A percentile compares a stretch with the other conserved stretches of the same genome.
These are phyloP conservation scores for Candida sanyiensis DNA, from an alignment of 805 yeast species.

Conservation along the genomic window DNA sequence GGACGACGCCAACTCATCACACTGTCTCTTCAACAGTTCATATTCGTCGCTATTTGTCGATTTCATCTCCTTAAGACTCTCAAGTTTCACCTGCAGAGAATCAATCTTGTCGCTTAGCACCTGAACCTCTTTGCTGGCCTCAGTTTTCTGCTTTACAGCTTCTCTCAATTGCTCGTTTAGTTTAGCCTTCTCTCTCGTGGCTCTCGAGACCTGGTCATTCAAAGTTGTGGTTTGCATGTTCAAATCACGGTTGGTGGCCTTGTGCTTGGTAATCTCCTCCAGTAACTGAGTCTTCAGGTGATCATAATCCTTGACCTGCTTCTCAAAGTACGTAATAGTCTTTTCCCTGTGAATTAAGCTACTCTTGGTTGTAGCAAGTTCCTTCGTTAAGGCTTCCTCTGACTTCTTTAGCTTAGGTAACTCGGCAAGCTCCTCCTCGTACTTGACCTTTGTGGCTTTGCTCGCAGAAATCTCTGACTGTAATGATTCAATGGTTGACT, in stretches of 20 bases:
- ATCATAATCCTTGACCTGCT: conserved; percentile 35
- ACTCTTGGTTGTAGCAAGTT: conserved; percentile 11
- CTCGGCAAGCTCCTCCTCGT: conserved; percentile 16
- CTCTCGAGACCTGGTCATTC: conserved; percentile 27
- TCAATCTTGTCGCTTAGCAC: conserved; percentile 35
- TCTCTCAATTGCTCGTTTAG: conserved; percentile 35
- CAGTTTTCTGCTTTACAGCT: conserved; percentile 31
- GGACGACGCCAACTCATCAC: conserved; percentile 65
- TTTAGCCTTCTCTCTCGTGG: conserved; percentile 32
- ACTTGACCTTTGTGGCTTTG: conserved; percentile 20
- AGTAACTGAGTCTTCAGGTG: conserved; percentile 21
- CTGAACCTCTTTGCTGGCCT: conserved; percentile 35
- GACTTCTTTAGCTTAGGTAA: conserved; percentile 18
- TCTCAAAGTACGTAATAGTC: conserved; percentile 33
- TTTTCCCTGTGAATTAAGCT: conserved; percentile 31
- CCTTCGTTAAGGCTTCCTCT: conserved; percentile 22
- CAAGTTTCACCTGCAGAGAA: conserved; percentile 34
- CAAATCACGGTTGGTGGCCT: conserved; percentile 24
- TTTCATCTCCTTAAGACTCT: conserved; percentile 32
- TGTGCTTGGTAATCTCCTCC: conserved; percentile 22
- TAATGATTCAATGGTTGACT: conserved; percentile 21
- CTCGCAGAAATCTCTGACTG: conserved; percentile 19
- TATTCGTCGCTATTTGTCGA: conserved; percentile 36
- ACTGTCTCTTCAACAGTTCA: conserved; percentile 54
- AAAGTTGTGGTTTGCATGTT: conserved; percentile 29